Base-by-base conservation (phyloP, 352 stramenopile species). In the Phytophthora fragariae region DNA sequence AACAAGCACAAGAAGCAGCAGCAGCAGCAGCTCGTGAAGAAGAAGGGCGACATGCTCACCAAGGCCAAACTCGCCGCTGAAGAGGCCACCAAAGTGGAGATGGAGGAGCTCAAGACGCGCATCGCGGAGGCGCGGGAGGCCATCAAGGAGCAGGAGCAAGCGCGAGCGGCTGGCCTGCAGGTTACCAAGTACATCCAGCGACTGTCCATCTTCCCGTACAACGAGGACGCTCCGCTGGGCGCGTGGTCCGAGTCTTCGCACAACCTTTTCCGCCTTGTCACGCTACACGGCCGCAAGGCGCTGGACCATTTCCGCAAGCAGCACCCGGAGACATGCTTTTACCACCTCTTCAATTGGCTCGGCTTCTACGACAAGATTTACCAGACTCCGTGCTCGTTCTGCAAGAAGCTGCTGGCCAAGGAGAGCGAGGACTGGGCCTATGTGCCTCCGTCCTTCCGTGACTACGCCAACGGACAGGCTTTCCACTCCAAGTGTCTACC, bases 341-440 rank as follows among this genome's bases (percentile, higher is more conserved):
- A 92, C 76, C 85, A 96, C 64, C 79, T 96, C 29, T 94, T 95
- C 72, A 90, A 86, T 52, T 96, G 89, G 89, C 77, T 96, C 19
- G 86, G 84, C 55, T 94, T 89, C 79, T 96, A 91, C 70, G 89
- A 96, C 81, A 96, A 96, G 77, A 84, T 95, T 69, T 95, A 96
- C 79, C 88, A 96, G 76, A 95, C 89, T 50, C 85, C 89, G 11
- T 96, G 89, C 79, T 90, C 81, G 31, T 78, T 85, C 31, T 96
- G 89, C 81, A 96, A 96, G 75, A 95, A 94, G 70, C 83, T 96
- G 57, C 77, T 96, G 39, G 76, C 80, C 52, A 95, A 94, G 76
- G 88, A 95, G 67, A 90, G 75, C 47, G 88, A 95, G 55, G 85
- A 95, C 60, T 92, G 83, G 77, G 84, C 85, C 11, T 95, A 92